Percentiles rank a stretch among this genome's conserved stretches.
These are phyloP conservation scores for Obelidium mucronatum DNA, from an alignment of 192 early-diverging fungal genomes.

Conservation along the genomic window DNA sequence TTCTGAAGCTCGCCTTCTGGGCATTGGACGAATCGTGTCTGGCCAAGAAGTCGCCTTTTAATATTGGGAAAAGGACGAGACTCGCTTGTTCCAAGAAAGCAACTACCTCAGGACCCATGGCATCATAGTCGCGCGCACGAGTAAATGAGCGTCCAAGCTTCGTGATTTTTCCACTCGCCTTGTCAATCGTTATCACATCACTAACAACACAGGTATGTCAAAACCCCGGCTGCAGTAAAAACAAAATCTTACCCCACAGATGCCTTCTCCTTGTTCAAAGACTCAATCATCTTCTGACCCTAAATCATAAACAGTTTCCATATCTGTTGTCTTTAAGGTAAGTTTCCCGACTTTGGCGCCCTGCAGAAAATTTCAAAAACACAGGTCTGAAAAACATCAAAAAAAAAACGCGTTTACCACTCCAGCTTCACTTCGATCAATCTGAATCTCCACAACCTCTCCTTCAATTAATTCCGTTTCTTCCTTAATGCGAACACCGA, in stretches of 20 bases:
- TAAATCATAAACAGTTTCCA: constrained; percentile 99
- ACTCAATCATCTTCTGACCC: constrained; percentile 99
- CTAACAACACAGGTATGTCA: constrained; percentile 41
- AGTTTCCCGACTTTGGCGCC: constrained; percentile 96
- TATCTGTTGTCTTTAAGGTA: constrained; percentile 98
- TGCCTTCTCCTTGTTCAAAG: constrained; percentile 97
- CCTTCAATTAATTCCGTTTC: constrained; percentile 98
- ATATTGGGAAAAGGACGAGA: too few species aligned
- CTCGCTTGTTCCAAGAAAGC: too few species aligned
- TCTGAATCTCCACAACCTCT: constrained; percentile 98
- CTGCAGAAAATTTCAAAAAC: constrained; percentile 56
- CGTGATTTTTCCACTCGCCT: constrained; percentile 95
- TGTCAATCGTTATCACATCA: constrained; percentile 98
- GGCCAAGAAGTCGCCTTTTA: too few species aligned
- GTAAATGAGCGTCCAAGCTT: constrained; percentile 96
- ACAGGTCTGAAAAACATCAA: background rate
- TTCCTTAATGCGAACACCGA: constrained; percentile 98
- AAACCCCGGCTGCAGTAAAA: background rate
- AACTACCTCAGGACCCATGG: constrained; percentile 90
- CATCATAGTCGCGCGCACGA: constrained; percentile 96
- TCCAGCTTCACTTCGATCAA: constrained; percentile 91
- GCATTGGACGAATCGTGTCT: constrained; percentile 97
- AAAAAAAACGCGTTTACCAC: constrained; percentile 58
- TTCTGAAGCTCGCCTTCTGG: constrained; percentile 99
- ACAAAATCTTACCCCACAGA: constrained; percentile 77